Conservation (phyloP, 192 early-diverging fungal genomes). For the Linnemannia exigua region DNA sequence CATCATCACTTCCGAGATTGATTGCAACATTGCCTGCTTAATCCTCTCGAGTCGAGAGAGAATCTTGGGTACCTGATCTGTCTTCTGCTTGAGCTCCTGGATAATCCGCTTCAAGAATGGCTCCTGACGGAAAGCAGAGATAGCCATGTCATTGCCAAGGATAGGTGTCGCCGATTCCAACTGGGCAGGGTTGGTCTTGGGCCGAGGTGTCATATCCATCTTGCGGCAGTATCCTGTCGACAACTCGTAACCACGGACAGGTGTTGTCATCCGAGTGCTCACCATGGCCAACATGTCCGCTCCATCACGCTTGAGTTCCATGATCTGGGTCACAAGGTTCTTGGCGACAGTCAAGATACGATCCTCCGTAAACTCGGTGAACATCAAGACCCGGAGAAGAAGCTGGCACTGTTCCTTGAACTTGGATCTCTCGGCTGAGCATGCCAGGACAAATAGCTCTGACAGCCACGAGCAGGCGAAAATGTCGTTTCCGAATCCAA, state of each 20-base stretch:
- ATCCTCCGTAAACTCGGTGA: constrained; percentile 77
- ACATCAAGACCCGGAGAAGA: constrained; percentile 69
- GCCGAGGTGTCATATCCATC: not conserved
- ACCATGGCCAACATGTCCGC: constrained; percentile 64
- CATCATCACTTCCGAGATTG: constrained; percentile 41
- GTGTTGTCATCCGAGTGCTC: constrained; percentile 58
- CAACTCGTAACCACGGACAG: constrained; percentile 47
- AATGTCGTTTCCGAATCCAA: constrained; percentile 62
- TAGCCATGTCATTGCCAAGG: constrained; percentile 68
- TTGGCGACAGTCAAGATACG: constrained; percentile 78
- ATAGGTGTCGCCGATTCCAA: constrained; percentile 44
- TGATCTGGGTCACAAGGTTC: constrained; percentile 76
- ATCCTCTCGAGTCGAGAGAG: constrained; percentile 36
- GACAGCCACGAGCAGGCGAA: constrained; percentile 66
- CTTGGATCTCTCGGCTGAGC: constrained; percentile 50
- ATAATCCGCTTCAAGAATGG: constrained; percentile 69
- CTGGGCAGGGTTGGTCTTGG: constrained; percentile 14
- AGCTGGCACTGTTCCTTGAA: constrained; percentile 60
- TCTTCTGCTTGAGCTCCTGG: constrained; percentile 59
- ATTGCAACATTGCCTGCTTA: constrained; percentile 44
- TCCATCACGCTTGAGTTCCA: constrained; percentile 78
- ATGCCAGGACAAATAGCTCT: constrained; percentile 71
- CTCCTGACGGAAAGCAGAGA: constrained; percentile 80
- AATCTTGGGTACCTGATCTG: constrained; percentile 46
- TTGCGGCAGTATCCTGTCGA: constrained; percentile 51